These are phyloP conservation scores for Coniella vitis DNA, from an alignment of 2,329 filamentous ascomycete species.

Conservation along the genomic window DNA sequence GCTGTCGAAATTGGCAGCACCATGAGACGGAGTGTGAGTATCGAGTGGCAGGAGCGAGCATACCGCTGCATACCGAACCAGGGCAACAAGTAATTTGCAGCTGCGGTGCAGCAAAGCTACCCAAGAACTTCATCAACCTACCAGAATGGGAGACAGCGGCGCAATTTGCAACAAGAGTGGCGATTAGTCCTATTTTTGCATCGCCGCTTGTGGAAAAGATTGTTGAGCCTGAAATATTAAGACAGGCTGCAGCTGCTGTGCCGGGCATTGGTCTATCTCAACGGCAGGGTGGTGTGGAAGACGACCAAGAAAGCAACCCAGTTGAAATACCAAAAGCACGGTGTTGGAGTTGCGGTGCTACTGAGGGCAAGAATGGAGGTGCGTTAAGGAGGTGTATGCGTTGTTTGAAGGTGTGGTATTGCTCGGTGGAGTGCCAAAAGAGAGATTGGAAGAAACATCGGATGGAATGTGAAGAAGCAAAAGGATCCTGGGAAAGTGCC, in stretches of 20 bases:
- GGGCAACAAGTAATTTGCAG: slow-evolving; percentile 35
- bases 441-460: slow-evolving; percentile 48
- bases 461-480: slow-evolving; percentile 30
- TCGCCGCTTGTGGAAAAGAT: slow-evolving; percentile 35
- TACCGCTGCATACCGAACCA: slow-evolving; percentile 32
- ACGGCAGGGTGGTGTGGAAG: no score
- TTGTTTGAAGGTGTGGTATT: slow-evolving; percentile 42
- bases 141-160: slow-evolving; percentile 37
- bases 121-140: slow-evolving; percentile 31
- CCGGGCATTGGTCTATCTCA: no score
- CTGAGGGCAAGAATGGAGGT: slow-evolving; percentile 22
- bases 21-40: slow-evolving; percentile 36
- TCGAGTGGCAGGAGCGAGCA: slow-evolving; percentile 23
- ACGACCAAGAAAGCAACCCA: neutral
- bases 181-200: slow-evolving; percentile 49
- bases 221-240: neutral
- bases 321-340: neutral
- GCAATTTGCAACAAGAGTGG: slow-evolving; percentile 44
- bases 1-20: slow-evolving; percentile 43
- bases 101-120: slow-evolving; percentile 38
- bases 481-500: no score
- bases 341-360: slow-evolving; percentile 33
- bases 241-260: neutral
- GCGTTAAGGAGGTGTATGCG: slow-evolving; percentile 36
- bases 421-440: slow-evolving; percentile 45